Conservation (phyloP, 495 filamentous ascomycete genomes). For the Emericellopsis terricola region DNA sequence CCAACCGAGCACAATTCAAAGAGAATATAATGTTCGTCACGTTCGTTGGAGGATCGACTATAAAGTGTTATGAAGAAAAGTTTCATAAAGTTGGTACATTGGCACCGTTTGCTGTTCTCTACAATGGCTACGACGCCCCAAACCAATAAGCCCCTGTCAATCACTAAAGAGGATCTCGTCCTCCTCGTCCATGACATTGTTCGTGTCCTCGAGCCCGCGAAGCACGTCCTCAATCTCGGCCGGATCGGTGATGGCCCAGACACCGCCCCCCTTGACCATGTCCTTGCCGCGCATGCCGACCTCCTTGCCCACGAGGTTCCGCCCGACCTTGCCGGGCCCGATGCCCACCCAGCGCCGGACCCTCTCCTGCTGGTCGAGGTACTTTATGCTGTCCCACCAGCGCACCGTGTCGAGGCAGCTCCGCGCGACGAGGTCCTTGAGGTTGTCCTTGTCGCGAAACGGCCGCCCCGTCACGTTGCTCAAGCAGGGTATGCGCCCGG, state of each 20-base stretch:
- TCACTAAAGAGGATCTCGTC: no score
- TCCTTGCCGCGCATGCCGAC: conserved; percentile 72
- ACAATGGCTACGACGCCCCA: no score
- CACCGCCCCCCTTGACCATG: conserved; percentile 66
- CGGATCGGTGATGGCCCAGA: conserved; percentile 81
- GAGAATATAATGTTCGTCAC: no score
- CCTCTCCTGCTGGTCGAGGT: conserved; percentile 69
- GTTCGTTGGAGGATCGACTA: not conserved
- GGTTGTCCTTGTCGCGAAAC: conserved; percentile 49
- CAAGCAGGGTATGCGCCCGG: conserved; percentile 55
- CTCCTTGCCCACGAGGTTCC: conserved; percentile 89
- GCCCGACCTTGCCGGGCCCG: conserved; percentile 84
- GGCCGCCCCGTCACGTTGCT: conserved; percentile 73
- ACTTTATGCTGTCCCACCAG: conserved; percentile 88
- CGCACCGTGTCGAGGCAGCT: conserved; percentile 75
- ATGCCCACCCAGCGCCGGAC: conserved; percentile 85
- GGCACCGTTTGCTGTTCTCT: no score
- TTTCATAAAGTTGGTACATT: no score
- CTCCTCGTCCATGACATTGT: conserved; percentile 23
- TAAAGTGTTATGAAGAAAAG: no score
- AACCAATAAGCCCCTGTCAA: no score
- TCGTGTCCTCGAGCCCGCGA: conserved; percentile 54
- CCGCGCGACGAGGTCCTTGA: conserved; percentile 58
- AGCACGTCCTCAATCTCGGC: conserved; percentile 65
- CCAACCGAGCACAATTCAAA: no score